Conservation (phyloP, 352 stramenopile species). For the Phytopythium montanum region DNA sequence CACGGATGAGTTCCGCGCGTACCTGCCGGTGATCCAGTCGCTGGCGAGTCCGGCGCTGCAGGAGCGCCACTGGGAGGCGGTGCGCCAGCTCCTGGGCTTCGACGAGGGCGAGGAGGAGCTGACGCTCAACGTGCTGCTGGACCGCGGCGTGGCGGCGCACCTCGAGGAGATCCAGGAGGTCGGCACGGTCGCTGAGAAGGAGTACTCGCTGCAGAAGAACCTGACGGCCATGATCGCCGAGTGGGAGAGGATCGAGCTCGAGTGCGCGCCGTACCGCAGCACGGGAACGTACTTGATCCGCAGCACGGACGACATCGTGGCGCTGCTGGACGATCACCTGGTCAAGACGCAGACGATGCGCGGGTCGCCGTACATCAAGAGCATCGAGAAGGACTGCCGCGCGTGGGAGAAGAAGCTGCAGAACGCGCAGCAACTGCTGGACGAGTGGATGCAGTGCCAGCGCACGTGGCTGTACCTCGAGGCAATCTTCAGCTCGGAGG, state of each 20-base stretch:
- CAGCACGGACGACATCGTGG: conserved; percentile 89
- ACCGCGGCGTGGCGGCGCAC: conserved; percentile 81
- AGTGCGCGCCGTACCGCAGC: conserved; percentile 90
- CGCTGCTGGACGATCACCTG: conserved; percentile 91
- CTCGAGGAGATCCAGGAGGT: conserved; percentile 90
- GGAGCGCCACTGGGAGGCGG: conserved; percentile 89
- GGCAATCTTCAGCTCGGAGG: conserved; percentile 94
- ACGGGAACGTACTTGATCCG: conserved; percentile 90
- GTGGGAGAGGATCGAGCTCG: conserved; percentile 93
- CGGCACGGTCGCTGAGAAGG: conserved; percentile 92
- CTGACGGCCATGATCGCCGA: conserved; percentile 93
- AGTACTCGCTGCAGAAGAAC: conserved; percentile 93
- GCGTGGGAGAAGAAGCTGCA: conserved; percentile 90
- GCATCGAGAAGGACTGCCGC: conserved; percentile 90
- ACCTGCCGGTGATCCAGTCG: conserved; percentile 91
- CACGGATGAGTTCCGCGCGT: conserved; percentile 90
- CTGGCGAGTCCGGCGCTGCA: conserved; percentile 91
- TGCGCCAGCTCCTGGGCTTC: conserved; percentile 89
- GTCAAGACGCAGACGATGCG: conserved; percentile 96
- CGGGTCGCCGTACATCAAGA: conserved; percentile 93
- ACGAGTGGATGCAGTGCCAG: conserved; percentile 94
- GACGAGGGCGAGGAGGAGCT: conserved; percentile 83
- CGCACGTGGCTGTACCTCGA: conserved; percentile 95
- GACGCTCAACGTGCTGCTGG: conserved; percentile 76
- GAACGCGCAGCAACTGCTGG: conserved; percentile 88